These are phyloP conservation scores for Entomophthora muscae DNA, from an alignment of 371 early-diverging fungal genomes.

Conservation along the genomic window DNA sequence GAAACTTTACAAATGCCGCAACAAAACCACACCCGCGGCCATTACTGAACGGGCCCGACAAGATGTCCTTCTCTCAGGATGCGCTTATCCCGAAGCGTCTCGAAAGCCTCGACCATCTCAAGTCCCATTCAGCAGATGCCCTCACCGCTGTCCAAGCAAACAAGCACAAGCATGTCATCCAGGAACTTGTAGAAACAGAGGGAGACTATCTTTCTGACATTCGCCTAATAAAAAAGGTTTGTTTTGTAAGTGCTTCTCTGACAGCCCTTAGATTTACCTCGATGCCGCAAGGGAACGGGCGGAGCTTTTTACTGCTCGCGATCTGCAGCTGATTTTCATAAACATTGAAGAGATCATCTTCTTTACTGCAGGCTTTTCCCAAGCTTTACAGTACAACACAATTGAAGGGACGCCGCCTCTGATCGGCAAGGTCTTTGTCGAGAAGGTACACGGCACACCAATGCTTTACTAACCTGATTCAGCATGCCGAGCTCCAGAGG, in stretches of 20 bases:
- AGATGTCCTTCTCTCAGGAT: not conserved
- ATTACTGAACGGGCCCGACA: not conserved
- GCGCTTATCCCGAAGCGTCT: not conserved
- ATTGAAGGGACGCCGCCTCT: not conserved
- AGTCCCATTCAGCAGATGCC: not conserved
- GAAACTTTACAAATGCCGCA: not conserved
- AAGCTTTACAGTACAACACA: not conserved
- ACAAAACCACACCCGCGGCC: not conserved
- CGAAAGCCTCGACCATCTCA: not conserved
- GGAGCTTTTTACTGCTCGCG: not conserved
- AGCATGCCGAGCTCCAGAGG: conserved; percentile 10
- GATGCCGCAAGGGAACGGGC: conserved; percentile 14
- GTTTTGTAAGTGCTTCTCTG: not conserved
- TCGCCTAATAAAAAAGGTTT: conserved; percentile 19
- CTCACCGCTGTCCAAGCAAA: not conserved
- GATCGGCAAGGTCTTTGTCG: conserved; percentile 2
- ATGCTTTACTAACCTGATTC: not conserved
- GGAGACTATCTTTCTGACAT: conserved; percentile 28
- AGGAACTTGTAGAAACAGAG: conserved; percentile 43
- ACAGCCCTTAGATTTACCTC: conserved; percentile 25
- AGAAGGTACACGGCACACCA: not conserved
- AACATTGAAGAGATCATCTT: conserved; percentile 8
- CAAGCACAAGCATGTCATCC: conserved; percentile 14
- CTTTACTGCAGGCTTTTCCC: not conserved
- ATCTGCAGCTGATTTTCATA: conserved; percentile 4